Evolutionary conservation across 169 alveolate genomes (phyloP).

Genomic region (Eimeria praecox): DNA sequence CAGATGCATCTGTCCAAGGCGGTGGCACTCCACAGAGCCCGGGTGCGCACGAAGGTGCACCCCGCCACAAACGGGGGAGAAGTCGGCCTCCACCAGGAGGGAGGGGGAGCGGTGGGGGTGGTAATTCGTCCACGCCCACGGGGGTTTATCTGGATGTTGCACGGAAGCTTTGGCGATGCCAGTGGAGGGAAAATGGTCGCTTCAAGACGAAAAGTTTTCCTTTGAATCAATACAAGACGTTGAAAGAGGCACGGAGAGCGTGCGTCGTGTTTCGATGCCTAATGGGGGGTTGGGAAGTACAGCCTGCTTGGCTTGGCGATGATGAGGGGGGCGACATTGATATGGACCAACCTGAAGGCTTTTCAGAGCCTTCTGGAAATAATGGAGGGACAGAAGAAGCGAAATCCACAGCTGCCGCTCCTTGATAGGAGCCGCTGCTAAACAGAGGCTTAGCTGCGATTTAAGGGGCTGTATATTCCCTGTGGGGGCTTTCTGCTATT

Average conservation of each 20-base stretch:
- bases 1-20: conserved; percentile 67
- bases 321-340: conserved; percentile 66
- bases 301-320: conserved; percentile 91
- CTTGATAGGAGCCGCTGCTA: background rate
- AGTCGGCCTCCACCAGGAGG: conserved; percentile 71
- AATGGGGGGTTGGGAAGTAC: conserved; percentile 92
- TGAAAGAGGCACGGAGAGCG: conserved; percentile 92
- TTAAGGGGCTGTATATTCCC: background rate
- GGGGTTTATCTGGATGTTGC: conserved; percentile 94
- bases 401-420: conserved; percentile 24
- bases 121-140: conserved; percentile 88
- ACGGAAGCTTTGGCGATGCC: conserved; percentile 94
- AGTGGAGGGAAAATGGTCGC: conserved; percentile 94
- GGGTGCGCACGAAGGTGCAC: conserved; percentile 64
- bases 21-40: conserved; percentile 68
- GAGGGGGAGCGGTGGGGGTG: conserved; percentile 57
- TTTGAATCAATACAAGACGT: conserved; percentile 89
- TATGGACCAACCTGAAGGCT: conserved; percentile 15
- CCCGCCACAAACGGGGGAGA: conserved; percentile 65
- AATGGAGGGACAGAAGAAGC: conserved; percentile 22
- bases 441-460: background rate
- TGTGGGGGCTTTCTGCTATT: background rate
- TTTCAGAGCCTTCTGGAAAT: conserved; percentile 2
- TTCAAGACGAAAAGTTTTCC: conserved; percentile 93
- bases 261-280: conserved; percentile 91